A percentile compares a stretch with the other conserved stretches of the same genome.
These are phyloP conservation scores for Podila clonocystis DNA, from an alignment of 192 early-diverging fungal genomes.

Conservation along the genomic window DNA sequence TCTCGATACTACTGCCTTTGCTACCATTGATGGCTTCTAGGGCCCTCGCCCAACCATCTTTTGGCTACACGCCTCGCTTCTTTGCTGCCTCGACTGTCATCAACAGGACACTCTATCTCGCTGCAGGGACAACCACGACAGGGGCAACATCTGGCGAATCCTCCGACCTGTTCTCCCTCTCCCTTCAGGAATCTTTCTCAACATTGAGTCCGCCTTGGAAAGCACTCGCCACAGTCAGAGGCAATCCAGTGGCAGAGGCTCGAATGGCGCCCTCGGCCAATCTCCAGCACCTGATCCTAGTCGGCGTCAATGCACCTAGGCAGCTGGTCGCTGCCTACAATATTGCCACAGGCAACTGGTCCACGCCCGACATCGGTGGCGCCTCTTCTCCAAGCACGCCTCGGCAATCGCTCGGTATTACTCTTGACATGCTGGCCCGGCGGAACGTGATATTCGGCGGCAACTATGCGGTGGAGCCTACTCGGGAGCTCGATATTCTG, in stretches of 20 bases:
- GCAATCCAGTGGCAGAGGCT: constrained; percentile 7
- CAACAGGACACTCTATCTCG: constrained; percentile 26
- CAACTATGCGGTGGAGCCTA: neutral
- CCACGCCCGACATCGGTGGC: neutral
- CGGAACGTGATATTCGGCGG: constrained; percentile 29
- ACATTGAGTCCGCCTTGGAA: constrained; percentile 9
- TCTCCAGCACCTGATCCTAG: constrained; percentile 14
- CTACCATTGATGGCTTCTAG: neutral
- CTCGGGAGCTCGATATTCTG: constrained; percentile 29
- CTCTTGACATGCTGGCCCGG: constrained; percentile 5
- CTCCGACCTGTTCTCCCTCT: constrained; percentile 17
- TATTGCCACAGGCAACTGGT: constrained; percentile 11
- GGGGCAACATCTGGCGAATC: neutral
- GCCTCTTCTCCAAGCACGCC: constrained; percentile 2
- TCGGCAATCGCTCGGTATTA: constrained; percentile 11
- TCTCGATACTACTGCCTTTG: neutral
- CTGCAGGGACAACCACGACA: constrained; percentile 10
- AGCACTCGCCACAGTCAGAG: neutral
- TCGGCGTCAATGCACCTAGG: constrained; percentile 8
- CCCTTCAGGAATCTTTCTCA: constrained; percentile 10
- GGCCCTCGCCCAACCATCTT: neutral
- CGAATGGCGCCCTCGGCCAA: constrained; percentile 5
- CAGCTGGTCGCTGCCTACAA: constrained; percentile 23
- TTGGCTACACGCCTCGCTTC: constrained; percentile 15
- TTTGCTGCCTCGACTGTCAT: constrained; percentile 22